Percentiles rank a stretch among this genome's conserved stretches.
Conservation (phyloP, 139 green algal species). For the Micromonas commoda region DNA sequence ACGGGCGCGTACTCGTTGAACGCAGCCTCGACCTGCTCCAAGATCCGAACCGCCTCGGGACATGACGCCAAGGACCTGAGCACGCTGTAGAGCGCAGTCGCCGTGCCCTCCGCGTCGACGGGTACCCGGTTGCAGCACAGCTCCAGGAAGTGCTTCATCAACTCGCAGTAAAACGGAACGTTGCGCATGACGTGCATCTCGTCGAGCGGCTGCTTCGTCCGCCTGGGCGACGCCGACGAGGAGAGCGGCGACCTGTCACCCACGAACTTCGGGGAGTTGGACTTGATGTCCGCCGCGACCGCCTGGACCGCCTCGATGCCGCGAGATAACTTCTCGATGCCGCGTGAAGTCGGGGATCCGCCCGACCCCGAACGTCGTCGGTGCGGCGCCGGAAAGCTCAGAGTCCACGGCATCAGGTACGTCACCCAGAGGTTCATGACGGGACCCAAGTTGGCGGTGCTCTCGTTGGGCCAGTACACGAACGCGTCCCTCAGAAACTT, state of each 20-base stretch:
- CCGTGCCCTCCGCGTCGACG: constrained; percentile 16
- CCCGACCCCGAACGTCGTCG: background rate
- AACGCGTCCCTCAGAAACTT: constrained; percentile 17
- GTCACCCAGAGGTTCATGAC: constrained; percentile 10
- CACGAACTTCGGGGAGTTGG: background rate
- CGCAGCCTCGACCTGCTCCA: constrained; percentile 3
- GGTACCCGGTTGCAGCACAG: constrained; percentile 21
- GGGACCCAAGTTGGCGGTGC: background rate
- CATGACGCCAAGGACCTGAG: background rate
- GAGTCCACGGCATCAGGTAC: constrained; percentile 3
- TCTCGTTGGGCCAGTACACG: constrained; percentile 11
- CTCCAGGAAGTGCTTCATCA: constrained; percentile 27
- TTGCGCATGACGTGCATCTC: background rate
- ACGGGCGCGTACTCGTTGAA: background rate
- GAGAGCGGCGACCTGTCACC: background rate
- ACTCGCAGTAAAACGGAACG: constrained; percentile 21
- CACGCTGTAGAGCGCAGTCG: background rate
- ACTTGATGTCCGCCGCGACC: background rate
- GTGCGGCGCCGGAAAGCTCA: background rate
- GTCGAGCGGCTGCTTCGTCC: background rate
- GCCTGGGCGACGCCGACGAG: background rate
- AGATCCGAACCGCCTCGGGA: background rate
- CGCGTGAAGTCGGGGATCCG: background rate
- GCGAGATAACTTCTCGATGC: background rate
- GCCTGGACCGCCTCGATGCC: background rate